Percentiles rank a stretch among this genome's conserved stretches.
Conservation (phyloP, 2,329 filamentous ascomycete species). For the Didymella segeticola region DNA sequence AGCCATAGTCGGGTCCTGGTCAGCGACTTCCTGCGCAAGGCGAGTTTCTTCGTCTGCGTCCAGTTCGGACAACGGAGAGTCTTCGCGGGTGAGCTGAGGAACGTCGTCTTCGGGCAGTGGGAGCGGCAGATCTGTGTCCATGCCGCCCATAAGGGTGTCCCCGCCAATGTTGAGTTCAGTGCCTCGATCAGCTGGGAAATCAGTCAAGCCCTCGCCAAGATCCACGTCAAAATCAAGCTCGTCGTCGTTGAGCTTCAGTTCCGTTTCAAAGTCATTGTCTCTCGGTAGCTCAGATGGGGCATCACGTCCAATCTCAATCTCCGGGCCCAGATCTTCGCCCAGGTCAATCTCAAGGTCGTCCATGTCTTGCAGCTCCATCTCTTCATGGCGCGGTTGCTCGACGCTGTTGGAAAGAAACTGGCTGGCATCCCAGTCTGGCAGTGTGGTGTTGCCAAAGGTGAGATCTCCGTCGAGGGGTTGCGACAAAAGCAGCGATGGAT, state of each 20-base stretch:
- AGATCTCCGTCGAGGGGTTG: slow-evolving; percentile 63
- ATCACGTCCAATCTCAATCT: slow-evolving; percentile 92
- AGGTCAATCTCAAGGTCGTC: slow-evolving; percentile 70
- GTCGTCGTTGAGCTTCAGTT: slow-evolving; percentile 62
- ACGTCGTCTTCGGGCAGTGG: slow-evolving; percentile 8
- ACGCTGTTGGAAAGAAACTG: slow-evolving; percentile 78
- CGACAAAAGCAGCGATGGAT: slow-evolving; percentile 82
- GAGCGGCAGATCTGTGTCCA: slow-evolving; percentile 46
- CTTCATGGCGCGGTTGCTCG: slow-evolving; percentile 58
- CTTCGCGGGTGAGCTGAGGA: slow-evolving; percentile 45
- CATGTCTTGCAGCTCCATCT: slow-evolving; percentile 57
- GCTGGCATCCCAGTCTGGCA: slow-evolving; percentile 68
- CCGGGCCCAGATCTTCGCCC: slow-evolving; percentile 60
- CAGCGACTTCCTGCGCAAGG: slow-evolving; percentile 66
- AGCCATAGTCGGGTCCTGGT: slow-evolving; percentile 46
- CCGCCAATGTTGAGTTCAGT: slow-evolving; percentile 38
- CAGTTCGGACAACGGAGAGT: slow-evolving; percentile 63
- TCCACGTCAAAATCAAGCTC: slow-evolving; percentile 57
- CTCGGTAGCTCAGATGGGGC: slow-evolving; percentile 65
- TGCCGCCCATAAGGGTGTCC: slow-evolving; percentile 55
- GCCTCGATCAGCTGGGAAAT: slow-evolving; percentile 20
- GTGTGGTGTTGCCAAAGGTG: slow-evolving; percentile 50
- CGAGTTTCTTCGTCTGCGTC: slow-evolving; percentile 62
- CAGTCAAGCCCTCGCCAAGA: slow-evolving; percentile 44
- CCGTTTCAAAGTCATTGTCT: slow-evolving; percentile 42